Percentiles rank a stretch among this genome's conserved stretches.
Evolutionary conservation across 2,329 filamentous ascomycete species (phyloP).

Genomic region (Trichoderma breve): DNA sequence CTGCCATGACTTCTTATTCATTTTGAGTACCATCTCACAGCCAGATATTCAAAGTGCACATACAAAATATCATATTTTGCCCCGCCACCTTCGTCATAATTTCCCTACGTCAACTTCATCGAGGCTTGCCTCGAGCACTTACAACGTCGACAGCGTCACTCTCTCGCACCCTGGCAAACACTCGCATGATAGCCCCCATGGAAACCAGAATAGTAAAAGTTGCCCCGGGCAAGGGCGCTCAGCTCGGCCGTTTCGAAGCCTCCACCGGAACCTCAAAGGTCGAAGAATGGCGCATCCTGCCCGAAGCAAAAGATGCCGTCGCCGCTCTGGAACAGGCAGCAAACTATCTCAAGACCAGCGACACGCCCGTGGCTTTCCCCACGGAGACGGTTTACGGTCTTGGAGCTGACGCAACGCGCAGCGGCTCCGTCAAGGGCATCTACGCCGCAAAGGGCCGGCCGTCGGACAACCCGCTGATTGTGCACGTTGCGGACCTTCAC

Average conservation of each 20-base stretch:
- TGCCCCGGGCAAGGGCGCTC: constrained; percentile 27
- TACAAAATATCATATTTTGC: not conserved
- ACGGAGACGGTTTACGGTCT: constrained; percentile 98
- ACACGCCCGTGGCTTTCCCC: constrained; percentile 86
- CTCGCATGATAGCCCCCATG: constrained; percentile 29
- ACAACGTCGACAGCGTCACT: constrained; percentile 27
- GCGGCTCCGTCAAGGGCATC: constrained; percentile 81
- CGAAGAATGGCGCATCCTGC: constrained; percentile 43
- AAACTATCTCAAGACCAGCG: constrained; percentile 58
- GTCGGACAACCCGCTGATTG: constrained; percentile 91
- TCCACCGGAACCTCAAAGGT: constrained; percentile 32
- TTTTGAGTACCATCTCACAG: not conserved
- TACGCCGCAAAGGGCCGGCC: constrained; percentile 88
- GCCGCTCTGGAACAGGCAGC: constrained; percentile 62
- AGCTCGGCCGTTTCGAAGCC: constrained; percentile 36
- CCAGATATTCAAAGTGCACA: not conserved
- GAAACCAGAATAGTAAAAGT: constrained; percentile 42
- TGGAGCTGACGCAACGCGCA: constrained; percentile 91
- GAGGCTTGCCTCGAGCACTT: constrained; percentile 27
- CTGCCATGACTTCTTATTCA: not conserved
- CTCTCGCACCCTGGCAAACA: constrained; percentile 8
- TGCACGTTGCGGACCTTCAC: constrained; percentile 78
- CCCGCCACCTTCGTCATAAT: constrained; percentile 7
- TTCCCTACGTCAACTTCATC: not conserved
- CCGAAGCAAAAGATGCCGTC: constrained; percentile 33